These are phyloP conservation scores for Lyophyllum decastes DNA, from an alignment of 768 basidiomycete genomes.

Conservation along the genomic window DNA sequence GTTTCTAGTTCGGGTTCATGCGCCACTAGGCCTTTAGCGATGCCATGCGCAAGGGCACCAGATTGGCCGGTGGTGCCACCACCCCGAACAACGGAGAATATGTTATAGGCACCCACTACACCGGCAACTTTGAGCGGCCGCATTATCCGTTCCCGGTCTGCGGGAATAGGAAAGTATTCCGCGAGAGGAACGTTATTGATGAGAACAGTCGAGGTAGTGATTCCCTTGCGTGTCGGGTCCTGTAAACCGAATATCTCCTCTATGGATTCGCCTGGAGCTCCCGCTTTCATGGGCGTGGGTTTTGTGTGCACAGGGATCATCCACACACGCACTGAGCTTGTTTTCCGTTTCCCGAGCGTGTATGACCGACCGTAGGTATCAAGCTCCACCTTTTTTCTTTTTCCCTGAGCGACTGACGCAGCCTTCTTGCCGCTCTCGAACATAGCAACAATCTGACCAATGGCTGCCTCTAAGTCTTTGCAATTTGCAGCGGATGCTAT, in stretches of 20 bases:
- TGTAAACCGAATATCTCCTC: slow-evolving; percentile 29
- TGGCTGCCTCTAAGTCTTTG: slow-evolving; percentile 50
- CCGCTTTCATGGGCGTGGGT: slow-evolving; percentile 8
- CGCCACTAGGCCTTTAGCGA: slow-evolving; percentile 72
- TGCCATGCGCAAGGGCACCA: slow-evolving; percentile 80
- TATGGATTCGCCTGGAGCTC: slow-evolving; percentile 21
- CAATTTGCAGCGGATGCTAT: slow-evolving; percentile 63
- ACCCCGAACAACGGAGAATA: slow-evolving; percentile 74
- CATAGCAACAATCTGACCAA: slow-evolving; percentile 53
- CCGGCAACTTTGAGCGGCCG: slow-evolving; percentile 86
- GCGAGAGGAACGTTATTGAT: slow-evolving; percentile 84
- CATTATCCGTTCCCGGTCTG: slow-evolving; percentile 80
- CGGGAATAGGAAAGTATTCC: slow-evolving; percentile 72
- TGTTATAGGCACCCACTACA: slow-evolving; percentile 80
- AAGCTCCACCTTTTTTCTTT: slow-evolving; percentile 58
- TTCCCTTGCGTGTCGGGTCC: slow-evolving; percentile 19
- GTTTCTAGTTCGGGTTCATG: slow-evolving; percentile 67
- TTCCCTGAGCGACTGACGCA: slow-evolving; percentile 44
- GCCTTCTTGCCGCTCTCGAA: slow-evolving; percentile 70
- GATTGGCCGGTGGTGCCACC: slow-evolving; percentile 93
- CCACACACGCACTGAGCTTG: slow-evolving; percentile 90
- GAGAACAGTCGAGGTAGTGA: slow-evolving; percentile 68
- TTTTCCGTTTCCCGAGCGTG: slow-evolving; percentile 85
- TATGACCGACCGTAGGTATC: slow-evolving; percentile 86
- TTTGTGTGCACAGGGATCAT: slow-evolving; percentile 65